These are phyloP conservation scores for Sequoia sempervirens DNA, from an alignment of 75 land plant genomes.

Conservation along the genomic window DNA sequence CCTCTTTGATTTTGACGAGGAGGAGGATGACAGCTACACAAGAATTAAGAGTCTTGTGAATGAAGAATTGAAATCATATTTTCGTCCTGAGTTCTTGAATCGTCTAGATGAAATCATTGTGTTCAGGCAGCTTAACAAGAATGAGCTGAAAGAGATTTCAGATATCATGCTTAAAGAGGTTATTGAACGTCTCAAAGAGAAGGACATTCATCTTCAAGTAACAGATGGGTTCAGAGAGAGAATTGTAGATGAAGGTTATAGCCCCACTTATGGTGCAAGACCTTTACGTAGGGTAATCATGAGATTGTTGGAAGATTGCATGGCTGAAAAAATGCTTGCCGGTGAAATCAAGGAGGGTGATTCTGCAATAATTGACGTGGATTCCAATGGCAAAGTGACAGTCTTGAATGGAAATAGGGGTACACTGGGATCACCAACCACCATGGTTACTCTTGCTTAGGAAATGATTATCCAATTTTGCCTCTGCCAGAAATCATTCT, in stretches of 20 bases:
- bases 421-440: conserved; percentile 3
- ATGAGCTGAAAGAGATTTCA: conserved; percentile 56
- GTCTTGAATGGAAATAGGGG: conserved; percentile 30
- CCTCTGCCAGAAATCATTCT: background rate
- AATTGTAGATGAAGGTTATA: conserved; percentile 40
- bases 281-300: conserved; percentile 39
- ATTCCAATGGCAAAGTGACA: conserved; percentile 33
- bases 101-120: conserved; percentile 58
- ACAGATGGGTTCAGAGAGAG: conserved; percentile 46
- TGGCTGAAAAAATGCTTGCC: conserved; percentile 38
- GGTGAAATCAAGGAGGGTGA: conserved; percentile 48
- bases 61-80: conserved; percentile 44
- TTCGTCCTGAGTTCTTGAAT: conserved; percentile 54
- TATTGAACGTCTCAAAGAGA: conserved; percentile 34
- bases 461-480: background rate
- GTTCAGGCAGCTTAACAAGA: conserved; percentile 55
- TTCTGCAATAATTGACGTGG: conserved; percentile 41
- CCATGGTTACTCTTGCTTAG: conserved; percentile 14
- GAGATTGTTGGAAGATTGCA: conserved; percentile 37
- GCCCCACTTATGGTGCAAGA: conserved; percentile 44
- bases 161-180: conserved; percentile 55
- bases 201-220: conserved; percentile 49
- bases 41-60: conserved; percentile 40
- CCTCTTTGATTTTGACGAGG: conserved; percentile 31
- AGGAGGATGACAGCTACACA: conserved; percentile 52